Evolutionary conservation across 306 rosid species (phyloP), one percentile per base, ranked within the genome.

Genomic region (Purshia tridentata): DNA sequence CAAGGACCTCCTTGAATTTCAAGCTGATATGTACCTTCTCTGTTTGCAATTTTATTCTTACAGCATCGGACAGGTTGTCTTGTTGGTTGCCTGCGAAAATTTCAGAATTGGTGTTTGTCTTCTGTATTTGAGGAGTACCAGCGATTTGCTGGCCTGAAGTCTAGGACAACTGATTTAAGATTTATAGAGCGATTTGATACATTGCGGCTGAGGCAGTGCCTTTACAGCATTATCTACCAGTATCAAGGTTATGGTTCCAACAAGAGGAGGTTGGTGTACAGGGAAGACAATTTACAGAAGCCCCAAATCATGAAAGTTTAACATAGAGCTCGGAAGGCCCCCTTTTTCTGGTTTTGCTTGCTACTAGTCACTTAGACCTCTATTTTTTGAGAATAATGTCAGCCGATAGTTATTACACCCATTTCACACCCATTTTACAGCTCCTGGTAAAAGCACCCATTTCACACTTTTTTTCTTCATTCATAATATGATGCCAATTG

Each of bases 61-160:
- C 95, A 94, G 99, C 97, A 91, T 77, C 88, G 99, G 64, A 94
- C 97, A 0, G 99, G 99, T 22, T 85, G 91, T 51, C 90, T 91
- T 2, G 97, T 94, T 20, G 99, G 97, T 67, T 91, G 99, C 89
- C 83, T 94, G 72, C 49, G 99, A 29, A 94, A 94, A 76, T 73
- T 91, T 60, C 97, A 94, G 96, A 94, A 87, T 69, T 94, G 99
- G 99, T 91, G 99, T 53, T 53, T 89, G 87, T 51, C 95, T 0
- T 88, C 92, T 20, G 96, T 85, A 86, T 80, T 85, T 54, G 97
- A 89, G 88, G 99, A 94, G 86, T 94, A 94, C 77, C 80, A 81
- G 81, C 80, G 80, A 45, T 94, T 89, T 47, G 92, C 99, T 0
- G 96, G 97, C 9, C 67, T 78, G 69, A 94, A 91, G 77, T 84